These are phyloP conservation scores for Dryas octopetala DNA, from an alignment of 306 rosid genomes.

Conservation along the genomic window DNA sequence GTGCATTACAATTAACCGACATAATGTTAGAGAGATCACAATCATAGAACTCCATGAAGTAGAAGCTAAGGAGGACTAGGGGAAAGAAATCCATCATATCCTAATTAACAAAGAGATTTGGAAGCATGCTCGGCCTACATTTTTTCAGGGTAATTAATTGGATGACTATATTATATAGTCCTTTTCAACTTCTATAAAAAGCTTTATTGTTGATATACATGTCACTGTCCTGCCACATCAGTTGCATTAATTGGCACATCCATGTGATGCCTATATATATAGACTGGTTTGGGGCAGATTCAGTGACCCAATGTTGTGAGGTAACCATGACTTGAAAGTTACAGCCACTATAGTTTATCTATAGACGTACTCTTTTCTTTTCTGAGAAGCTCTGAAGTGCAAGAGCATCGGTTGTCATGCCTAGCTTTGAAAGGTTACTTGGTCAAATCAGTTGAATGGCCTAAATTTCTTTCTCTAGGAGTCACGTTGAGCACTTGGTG, in stretches of 20 bases:
- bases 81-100: not conserved
- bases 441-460: too few relatives aligned
- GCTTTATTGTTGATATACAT: not conserved
- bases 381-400: too few relatives aligned
- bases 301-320: not conserved
- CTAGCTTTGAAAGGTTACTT: too few relatives aligned
- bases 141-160: too few relatives aligned
- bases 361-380: too few relatives aligned
- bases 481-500: too few relatives aligned
- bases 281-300: not conserved
- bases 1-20: too few relatives aligned
- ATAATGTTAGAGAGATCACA: too few relatives aligned
- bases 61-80: not conserved
- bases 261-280: not conserved
- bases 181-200: too few relatives aligned
- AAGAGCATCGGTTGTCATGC: too few relatives aligned
- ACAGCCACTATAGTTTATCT: not conserved
- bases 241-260: not conserved
- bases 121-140: not conserved
- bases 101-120: not conserved
- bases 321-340: not conserved
- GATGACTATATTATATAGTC: not conserved
- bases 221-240: constrained; percentile 1
- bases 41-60: not conserved
- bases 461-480: too few relatives aligned